phyloP scores from a whole-genome alignment of 2,329 filamentous ascomycete genomes.

The Alternaria solani region DNA sequence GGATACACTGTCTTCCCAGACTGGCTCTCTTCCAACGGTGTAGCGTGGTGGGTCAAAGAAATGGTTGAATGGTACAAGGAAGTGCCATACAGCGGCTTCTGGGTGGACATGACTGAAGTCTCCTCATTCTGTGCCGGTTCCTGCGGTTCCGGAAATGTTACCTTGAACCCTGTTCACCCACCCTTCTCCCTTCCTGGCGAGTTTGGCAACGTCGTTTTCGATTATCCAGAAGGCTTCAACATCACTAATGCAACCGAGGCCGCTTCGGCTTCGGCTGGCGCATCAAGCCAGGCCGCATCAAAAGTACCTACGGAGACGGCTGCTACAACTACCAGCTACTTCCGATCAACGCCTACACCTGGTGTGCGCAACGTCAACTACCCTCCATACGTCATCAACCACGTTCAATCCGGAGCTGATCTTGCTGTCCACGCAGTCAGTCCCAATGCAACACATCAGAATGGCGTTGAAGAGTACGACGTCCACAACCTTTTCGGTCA shows the following conservation, averaged over 20 bases:
- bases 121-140: slow-evolving; percentile 74
- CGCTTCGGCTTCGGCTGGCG: slow-evolving; percentile 64
- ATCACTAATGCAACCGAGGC: slow-evolving; percentile 73
- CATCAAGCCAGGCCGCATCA: slow-evolving; percentile 59
- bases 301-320: slow-evolving; percentile 13
- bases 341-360: slow-evolving; percentile 67
- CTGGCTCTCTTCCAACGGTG: slow-evolving; percentile 66
- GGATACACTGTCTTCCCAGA: slow-evolving; percentile 69
- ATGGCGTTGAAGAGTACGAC: slow-evolving; percentile 79
- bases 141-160: slow-evolving; percentile 71
- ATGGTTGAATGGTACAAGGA: slow-evolving; percentile 62
- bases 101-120: slow-evolving; percentile 70
- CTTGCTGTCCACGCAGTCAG: slow-evolving; percentile 76
- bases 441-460: slow-evolving; percentile 79
- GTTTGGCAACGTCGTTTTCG: slow-evolving; percentile 64
- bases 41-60: slow-evolving; percentile 67
- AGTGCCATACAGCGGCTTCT: slow-evolving; percentile 62
- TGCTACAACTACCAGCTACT: slow-evolving; percentile 54
- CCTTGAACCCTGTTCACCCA: slow-evolving; percentile 73
- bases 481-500: slow-evolving; percentile 77
- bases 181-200: slow-evolving; percentile 72
- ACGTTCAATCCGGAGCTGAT: slow-evolving; percentile 69
- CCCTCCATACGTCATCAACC: slow-evolving; percentile 79
- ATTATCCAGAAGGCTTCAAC: slow-evolving; percentile 75
- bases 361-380: slow-evolving; percentile 73